phyloP scores from a whole-genome alignment of 208 protist genomes.

The Endotrypanum monterogeii region DNA sequence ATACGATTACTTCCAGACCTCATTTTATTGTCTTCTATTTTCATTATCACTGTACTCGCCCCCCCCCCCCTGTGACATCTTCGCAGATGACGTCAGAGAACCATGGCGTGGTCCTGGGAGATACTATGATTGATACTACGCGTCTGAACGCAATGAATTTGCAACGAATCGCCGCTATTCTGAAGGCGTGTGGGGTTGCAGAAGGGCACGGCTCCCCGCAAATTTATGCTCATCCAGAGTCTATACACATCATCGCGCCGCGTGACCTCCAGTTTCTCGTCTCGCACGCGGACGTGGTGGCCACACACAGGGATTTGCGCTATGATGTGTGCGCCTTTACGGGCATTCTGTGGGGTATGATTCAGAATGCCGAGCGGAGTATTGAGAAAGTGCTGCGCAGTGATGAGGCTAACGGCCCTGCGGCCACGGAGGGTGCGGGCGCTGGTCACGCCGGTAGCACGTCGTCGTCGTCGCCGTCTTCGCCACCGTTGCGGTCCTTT shows the following conservation, averaged over 20 bases:
- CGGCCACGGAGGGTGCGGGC: conserved; percentile 3
- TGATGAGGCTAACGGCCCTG: background rate
- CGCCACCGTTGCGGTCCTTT: background rate
- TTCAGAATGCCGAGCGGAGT: conserved; percentile 35
- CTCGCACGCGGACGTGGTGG: conserved; percentile 40
- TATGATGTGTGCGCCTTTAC: conserved; percentile 70
- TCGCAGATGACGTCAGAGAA: background rate
- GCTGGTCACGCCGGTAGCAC: conserved; percentile 2
- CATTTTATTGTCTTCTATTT: too few species aligned
- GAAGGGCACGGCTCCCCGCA: conserved; percentile 51
- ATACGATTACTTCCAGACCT: too few species aligned
- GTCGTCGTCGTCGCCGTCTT: conserved; percentile 4
- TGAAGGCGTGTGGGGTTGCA: conserved; percentile 49
- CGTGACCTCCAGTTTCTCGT: conserved; percentile 44
- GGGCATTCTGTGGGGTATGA: conserved; percentile 67
- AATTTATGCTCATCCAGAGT: conserved; percentile 59
- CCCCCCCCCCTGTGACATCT: too few species aligned
- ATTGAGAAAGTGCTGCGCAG: conserved; percentile 36
- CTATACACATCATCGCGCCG: conserved; percentile 47
- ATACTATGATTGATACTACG: background rate
- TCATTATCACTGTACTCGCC: too few species aligned
- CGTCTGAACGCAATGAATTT: conserved; percentile 28
- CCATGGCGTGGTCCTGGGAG: background rate
- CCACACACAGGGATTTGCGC: conserved; percentile 32
- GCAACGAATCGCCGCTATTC: conserved; percentile 42